Base-by-base conservation (phyloP, 2,329 filamentous ascomycete genomes). In the Colletotrichum simmondsii region DNA sequence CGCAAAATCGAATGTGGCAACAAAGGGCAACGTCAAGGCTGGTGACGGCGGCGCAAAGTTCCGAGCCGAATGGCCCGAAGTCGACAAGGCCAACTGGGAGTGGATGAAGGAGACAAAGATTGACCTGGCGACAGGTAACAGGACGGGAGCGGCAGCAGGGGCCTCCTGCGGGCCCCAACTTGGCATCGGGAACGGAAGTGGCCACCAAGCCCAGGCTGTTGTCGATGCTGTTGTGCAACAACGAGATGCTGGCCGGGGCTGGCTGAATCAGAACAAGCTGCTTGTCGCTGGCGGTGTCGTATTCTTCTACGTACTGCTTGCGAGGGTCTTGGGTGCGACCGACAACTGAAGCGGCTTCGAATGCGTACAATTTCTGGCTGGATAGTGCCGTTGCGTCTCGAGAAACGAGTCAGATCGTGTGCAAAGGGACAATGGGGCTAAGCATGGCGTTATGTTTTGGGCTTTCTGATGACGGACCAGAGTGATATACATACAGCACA, bases 1-100 rank as follows among this genome's bases (percentile, higher is more conserved):
- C 73, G 80, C 83, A 19, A 91, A 88, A 74, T 81, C 85, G 26
- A 87, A 87, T 68, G 81, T 85, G 3, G 85, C 85, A 1, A 85
- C 85, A 70, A 94, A 92, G 80, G 94, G 94, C 11, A 94, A 97
- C 75, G 92, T 98, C 79, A 97, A 95, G 83, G 93, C 93, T 3
- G 97, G 97, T 26, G 97, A 99, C 80, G 95, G 95, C 14, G 97
- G 97, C 4, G 91, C 92, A 78, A 97, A 97, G 84, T 99, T 99
- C 82, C 90, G 92, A 68, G 87, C 90, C 12, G 95, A 98, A 84
- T 99, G 95, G 95, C 91, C 94, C 19, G 96, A 98, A 59, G 79
- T 97, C 26, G 95, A 99, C 80, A 86, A 89, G 75, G 94, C 97
- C 85, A 99, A 99, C 80, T 94, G 93, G 92, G 91, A 91, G 78